phyloP scores from a whole-genome alignment of 148 eudicot species.

The Fagopyrum tataricum region DNA sequence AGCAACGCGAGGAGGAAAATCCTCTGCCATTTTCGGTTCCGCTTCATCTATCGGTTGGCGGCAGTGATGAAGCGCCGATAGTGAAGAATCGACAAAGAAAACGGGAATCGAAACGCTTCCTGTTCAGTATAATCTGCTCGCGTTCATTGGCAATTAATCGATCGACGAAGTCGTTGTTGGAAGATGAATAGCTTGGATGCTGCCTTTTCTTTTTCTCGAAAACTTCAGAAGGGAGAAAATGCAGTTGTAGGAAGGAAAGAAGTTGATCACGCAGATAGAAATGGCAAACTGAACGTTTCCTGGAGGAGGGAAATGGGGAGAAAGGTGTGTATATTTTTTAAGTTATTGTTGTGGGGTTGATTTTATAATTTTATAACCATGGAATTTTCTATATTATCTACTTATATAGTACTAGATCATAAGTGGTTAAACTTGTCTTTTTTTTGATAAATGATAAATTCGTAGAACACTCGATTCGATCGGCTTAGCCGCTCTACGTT shows the following conservation, averaged over 20 bases:
- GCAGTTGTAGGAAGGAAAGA: neutral
- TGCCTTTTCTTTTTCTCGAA: neutral
- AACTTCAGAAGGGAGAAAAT: neutral
- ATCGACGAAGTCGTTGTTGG: neutral
- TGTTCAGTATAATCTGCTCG: neutral
- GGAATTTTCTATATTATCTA: neutral
- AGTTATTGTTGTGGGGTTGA: neutral
- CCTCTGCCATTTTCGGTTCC: slow-evolving; percentile 68
- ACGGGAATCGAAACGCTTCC: neutral
- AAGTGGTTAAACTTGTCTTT: too few species aligned
- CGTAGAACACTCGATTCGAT: too few species aligned
- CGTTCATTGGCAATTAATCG: neutral
- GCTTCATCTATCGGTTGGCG: slow-evolving; percentile 46
- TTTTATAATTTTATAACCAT: neutral
- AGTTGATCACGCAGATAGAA: slow-evolving; percentile 1
- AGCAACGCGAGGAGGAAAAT: slow-evolving; percentile 79
- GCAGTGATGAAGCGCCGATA: neutral
- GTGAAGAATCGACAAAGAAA: neutral
- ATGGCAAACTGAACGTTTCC: neutral
- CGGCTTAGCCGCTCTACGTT: too few species aligned
- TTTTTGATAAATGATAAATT: too few species aligned
- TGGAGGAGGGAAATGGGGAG: slow-evolving; percentile 1
- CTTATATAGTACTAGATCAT: too few species aligned
- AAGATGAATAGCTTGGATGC: neutral
- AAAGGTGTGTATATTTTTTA: neutral